Conservation (phyloP, 768 basidiomycete genomes). For the Lactarius tabidus region DNA sequence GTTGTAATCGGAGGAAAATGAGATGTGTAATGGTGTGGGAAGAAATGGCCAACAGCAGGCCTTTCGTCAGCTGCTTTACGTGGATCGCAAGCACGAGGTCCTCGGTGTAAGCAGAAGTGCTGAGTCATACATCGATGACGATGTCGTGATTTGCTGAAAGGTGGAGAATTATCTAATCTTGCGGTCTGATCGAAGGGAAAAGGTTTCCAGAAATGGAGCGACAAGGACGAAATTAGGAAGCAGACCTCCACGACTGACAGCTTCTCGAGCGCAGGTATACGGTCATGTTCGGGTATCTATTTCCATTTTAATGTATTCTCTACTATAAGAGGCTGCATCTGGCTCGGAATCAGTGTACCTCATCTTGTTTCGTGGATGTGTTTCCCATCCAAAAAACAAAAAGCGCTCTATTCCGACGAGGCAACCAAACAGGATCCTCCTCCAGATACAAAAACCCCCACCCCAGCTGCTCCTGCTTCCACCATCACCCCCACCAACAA, state of each 20-base stretch:
- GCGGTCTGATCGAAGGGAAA: constrained; percentile 11
- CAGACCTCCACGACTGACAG: not conserved
- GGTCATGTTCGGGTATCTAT: constrained; percentile 3
- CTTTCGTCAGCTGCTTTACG: not conserved
- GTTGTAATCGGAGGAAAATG: not conserved
- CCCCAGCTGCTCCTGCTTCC: constrained; percentile 1
- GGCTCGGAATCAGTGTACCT: not conserved
- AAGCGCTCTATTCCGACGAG: constrained; percentile 34
- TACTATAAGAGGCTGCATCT: constrained; percentile 13
- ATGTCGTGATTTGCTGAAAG: not conserved
- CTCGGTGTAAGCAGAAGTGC: not conserved
- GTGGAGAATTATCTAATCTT: not conserved
- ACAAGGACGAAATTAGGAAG: not conserved
- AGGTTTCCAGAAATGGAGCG: not conserved
- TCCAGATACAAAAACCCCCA: constrained; percentile 25
- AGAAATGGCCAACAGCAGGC: not conserved
- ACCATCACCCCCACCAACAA: constrained; percentile 6
- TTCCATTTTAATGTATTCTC: constrained; percentile 6
- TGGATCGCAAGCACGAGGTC: not conserved
- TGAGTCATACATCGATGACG: constrained; percentile 5
- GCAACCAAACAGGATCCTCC: constrained; percentile 20
- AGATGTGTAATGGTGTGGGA: not conserved
- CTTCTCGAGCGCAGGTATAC: not conserved
- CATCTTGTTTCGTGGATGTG: constrained; percentile 32
- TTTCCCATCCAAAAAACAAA: constrained; percentile 39